These are phyloP conservation scores for Sphaerulina musiva DNA, from an alignment of 2,329 filamentous ascomycete species.

Conservation along the genomic window DNA sequence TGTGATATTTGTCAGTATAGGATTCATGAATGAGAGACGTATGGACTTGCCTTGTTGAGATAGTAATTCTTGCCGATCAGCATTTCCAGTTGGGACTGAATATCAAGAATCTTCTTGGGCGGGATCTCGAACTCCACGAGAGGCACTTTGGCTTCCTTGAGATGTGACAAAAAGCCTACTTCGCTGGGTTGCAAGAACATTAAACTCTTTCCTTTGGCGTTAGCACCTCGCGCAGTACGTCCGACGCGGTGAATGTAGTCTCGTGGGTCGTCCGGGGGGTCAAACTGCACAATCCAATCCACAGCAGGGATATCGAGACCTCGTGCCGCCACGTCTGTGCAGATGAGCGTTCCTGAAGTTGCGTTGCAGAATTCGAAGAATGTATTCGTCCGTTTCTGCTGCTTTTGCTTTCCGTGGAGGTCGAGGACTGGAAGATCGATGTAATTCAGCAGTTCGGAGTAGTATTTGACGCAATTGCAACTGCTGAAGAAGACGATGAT, in stretches of 20 bases:
- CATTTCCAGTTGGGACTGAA: conserved; percentile 75
- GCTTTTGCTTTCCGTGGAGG: conserved; percentile 92
- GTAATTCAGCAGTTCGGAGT: conserved; percentile 91
- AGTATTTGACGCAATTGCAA: conserved; percentile 83
- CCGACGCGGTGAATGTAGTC: conserved; percentile 96
- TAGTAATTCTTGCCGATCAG: conserved; percentile 95
- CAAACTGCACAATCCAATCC: conserved; percentile 94
- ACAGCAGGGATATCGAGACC: conserved; percentile 93
- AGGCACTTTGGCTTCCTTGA: conserved; percentile 86
- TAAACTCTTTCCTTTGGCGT: conserved; percentile 77
- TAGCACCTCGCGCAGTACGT: conserved; percentile 79
- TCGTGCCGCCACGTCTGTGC: conserved; percentile 91
- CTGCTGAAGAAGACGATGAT: conserved; percentile 92
- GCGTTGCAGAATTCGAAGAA: conserved; percentile 96
- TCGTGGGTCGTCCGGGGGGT: conserved; percentile 54
- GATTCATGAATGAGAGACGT: not conserved
- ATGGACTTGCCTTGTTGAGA: conserved; percentile 67
- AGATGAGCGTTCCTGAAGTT: conserved; percentile 79
- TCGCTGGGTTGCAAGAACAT: conserved; percentile 92
- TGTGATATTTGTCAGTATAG: conserved; percentile 26
- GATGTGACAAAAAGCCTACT: conserved; percentile 82
- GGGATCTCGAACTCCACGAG: conserved; percentile 96
- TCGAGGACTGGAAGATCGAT: conserved; percentile 87
- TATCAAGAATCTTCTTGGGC: conserved; percentile 81
- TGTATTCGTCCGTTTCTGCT: conserved; percentile 96